Percentiles rank a stretch among this genome's conserved stretches.
Conservation (phyloP, 2,329 filamentous ascomycete species). For the Botryotinia convoluta region DNA sequence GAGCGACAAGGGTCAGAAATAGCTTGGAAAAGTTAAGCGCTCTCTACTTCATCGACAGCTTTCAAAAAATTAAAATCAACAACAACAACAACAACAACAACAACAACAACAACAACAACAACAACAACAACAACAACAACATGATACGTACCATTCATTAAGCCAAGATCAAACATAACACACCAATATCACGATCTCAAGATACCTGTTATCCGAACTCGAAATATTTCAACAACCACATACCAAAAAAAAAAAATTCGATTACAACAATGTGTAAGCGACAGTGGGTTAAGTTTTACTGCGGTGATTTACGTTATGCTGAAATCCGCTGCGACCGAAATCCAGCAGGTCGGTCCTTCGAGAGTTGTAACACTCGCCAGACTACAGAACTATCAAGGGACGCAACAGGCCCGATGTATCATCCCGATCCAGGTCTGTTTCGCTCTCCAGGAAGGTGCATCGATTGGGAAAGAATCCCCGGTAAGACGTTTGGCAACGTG, state of each 20-base stretch:
- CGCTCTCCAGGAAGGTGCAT: not conserved
- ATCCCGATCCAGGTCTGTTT: not conserved
- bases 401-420: fast-evolving
- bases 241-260: too few relatives aligned
- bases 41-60: too few relatives aligned
- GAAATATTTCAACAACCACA: not conserved
- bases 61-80: not conserved
- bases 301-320: not conserved
- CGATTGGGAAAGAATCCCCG: not conserved
- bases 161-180: not conserved
- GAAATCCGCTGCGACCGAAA: not conserved
- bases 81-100: not conserved
- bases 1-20: not conserved
- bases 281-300: not conserved
- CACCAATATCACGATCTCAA: not conserved
- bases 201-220: not conserved
- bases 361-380: not conserved
- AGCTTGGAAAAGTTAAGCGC: not conserved
- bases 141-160: not conserved
- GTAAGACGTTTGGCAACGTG: not conserved
- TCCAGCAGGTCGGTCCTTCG: not conserved
- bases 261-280: not conserved
- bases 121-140: not conserved
- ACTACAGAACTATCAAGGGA: not conserved
- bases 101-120: not conserved